Evolutionary conservation across 208 protist species (phyloP).

Genomic region (Crithidia bombi): DNA sequence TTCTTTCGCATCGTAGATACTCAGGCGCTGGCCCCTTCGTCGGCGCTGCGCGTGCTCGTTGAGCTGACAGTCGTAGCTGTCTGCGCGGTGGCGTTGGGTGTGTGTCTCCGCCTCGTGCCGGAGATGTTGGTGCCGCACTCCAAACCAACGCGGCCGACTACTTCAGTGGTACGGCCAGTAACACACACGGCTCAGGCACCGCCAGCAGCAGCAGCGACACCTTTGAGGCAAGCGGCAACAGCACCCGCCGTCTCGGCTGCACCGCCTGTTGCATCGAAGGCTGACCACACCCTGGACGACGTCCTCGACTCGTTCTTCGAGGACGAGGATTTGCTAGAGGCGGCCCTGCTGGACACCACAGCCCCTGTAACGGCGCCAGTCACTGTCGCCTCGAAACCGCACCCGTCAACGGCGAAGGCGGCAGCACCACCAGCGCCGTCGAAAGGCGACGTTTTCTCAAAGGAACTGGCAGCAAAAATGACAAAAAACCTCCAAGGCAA

Average conservation of each 20-base stretch:
- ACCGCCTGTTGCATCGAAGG: not conserved
- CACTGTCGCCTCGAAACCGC: not conserved
- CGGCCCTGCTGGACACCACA: conserved; percentile 38
- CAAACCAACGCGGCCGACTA: not conserved
- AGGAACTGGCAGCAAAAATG: conserved; percentile 27
- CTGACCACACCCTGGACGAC: conserved; percentile 28
- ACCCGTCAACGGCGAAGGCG: not conserved
- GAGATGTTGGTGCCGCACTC: conserved; percentile 23
- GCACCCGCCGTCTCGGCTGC: conserved; percentile 9
- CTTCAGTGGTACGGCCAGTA: not conserved
- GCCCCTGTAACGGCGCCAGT: conserved; percentile 1
- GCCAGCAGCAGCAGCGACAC: not conserved
- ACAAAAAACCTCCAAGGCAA: conserved; percentile 15
- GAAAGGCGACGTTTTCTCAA: conserved; percentile 13
- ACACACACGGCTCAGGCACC: not conserved
- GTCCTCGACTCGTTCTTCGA: conserved; percentile 52
- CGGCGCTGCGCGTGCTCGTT: conserved; percentile 12
- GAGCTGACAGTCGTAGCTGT: conserved; percentile 27
- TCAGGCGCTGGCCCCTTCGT: conserved; percentile 10
- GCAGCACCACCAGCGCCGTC: not conserved
- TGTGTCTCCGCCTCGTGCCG: conserved; percentile 31
- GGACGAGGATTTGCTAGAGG: conserved; percentile 36
- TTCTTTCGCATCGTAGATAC: conserved; percentile 43
- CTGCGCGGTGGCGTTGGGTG: conserved; percentile 27
- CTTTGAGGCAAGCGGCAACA: not conserved